Percentiles rank a stretch among this genome's conserved stretches.
phyloP scores from a whole-genome alignment of 1,284 basidiomycete species.

The Apiotrichum domesticum region DNA sequence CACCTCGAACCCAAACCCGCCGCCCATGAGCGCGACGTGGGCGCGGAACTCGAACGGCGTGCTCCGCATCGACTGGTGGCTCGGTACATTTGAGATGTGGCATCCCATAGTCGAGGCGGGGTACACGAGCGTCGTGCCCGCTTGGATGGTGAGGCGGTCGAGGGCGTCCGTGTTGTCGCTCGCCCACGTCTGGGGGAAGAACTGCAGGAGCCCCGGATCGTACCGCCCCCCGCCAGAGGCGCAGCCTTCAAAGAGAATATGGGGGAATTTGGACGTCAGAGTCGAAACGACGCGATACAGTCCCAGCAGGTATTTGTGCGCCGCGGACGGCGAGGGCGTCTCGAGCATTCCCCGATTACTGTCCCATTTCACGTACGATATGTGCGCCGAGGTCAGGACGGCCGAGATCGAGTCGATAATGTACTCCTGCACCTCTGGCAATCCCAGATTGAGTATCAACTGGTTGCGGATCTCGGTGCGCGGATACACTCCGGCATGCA shows the following conservation, averaged over 20 bases:
- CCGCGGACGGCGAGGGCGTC: slow-evolving; percentile 19
- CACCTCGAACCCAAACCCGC: slow-evolving; percentile 35
- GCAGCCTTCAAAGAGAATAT: slow-evolving; percentile 35
- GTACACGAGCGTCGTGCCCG: slow-evolving; percentile 28
- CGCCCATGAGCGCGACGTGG: slow-evolving; percentile 38
- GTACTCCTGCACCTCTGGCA: slow-evolving; percentile 29
- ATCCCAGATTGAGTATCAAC: slow-evolving; percentile 32
- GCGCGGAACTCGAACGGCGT: slow-evolving; percentile 34
- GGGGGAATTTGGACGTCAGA: slow-evolving; percentile 25
- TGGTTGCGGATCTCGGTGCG: slow-evolving; percentile 27
- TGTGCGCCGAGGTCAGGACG: slow-evolving; percentile 21
- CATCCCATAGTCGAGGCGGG: slow-evolving; percentile 27
- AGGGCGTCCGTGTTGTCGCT: slow-evolving; percentile 34
- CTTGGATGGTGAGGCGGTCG: slow-evolving; percentile 32
- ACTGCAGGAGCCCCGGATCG: slow-evolving; percentile 30
- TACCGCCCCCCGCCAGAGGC: slow-evolving; percentile 35
- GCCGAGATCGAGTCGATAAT: slow-evolving; percentile 20
- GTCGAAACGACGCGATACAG: slow-evolving; percentile 29
- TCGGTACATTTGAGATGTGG: slow-evolving; percentile 30
- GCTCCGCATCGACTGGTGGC: slow-evolving; percentile 25
- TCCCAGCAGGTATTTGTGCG: slow-evolving; percentile 32
- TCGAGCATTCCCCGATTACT: slow-evolving; percentile 37
- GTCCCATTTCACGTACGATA: slow-evolving; percentile 40
- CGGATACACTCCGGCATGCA: slow-evolving; percentile 16
- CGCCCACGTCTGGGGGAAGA: slow-evolving; percentile 32